Percentiles rank a stretch among this genome's conserved stretches.
phyloP scores from a whole-genome alignment of 2,329 filamentous ascomycete genomes.

The Pseudogymnoascus sp. region DNA sequence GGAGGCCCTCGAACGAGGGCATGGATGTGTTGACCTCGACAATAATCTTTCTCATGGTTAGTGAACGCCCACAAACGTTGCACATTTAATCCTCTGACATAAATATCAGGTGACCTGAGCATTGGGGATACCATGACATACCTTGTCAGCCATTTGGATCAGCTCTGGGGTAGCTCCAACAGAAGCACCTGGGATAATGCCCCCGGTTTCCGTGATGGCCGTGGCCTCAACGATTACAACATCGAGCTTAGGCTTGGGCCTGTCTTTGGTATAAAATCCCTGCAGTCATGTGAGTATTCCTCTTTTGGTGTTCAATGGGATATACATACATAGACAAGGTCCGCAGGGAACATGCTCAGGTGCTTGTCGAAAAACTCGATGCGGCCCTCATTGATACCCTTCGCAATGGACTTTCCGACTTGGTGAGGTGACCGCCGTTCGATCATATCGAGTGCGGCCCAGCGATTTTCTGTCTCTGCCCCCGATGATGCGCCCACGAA shows the following conservation, averaged over 20 bases:
- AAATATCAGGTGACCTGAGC: not conserved
- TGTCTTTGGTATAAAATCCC: slow-evolving; percentile 78
- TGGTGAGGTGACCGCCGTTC: slow-evolving; percentile 77
- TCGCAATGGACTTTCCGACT: slow-evolving; percentile 82
- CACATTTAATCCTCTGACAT: not conserved
- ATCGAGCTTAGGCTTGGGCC: slow-evolving; percentile 61
- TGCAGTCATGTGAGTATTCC: slow-evolving; percentile 25
- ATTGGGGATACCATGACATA: slow-evolving; percentile 21
- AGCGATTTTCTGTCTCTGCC: slow-evolving; percentile 79
- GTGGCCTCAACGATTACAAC: slow-evolving; percentile 80
- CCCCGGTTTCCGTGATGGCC: slow-evolving; percentile 80
- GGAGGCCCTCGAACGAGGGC: slow-evolving; percentile 76
- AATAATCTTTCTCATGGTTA: slow-evolving; percentile 50
- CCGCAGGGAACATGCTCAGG: slow-evolving; percentile 82
- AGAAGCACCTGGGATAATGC: slow-evolving; percentile 77
- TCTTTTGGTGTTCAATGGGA: not conserved
- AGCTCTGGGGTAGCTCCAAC: slow-evolving; percentile 81
- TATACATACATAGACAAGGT: slow-evolving; percentile 57
- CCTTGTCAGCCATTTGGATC: slow-evolving; percentile 83
- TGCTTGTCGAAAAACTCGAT: slow-evolving; percentile 95
- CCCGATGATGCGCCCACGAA: slow-evolving; percentile 88
- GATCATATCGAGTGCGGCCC: slow-evolving; percentile 87
- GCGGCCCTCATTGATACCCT: slow-evolving; percentile 79
- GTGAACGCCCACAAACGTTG: not conserved
- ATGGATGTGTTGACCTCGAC: slow-evolving; percentile 86